These are phyloP conservation scores for Leucosporidium creatinivorum DNA, from an alignment of 768 basidiomycete species.

Conservation along the genomic window DNA sequence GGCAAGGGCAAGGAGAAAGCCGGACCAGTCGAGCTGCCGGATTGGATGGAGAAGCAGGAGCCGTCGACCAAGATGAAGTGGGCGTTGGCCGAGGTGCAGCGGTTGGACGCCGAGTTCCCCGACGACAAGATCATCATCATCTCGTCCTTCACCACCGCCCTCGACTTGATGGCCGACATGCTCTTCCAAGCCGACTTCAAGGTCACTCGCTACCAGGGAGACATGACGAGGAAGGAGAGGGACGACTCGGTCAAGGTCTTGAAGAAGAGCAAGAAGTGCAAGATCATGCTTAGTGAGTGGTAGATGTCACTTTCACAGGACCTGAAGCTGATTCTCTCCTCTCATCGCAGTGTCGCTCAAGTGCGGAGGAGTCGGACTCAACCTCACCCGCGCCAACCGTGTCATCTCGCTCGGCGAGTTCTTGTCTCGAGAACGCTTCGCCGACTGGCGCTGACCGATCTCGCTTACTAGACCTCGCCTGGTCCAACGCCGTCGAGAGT, in stretches of 20 bases:
- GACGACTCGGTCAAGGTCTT: slow-evolving; percentile 37
- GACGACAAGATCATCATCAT: slow-evolving; percentile 9
- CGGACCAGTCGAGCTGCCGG: background rate
- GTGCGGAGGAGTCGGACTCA: slow-evolving; percentile 42
- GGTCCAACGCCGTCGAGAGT: slow-evolving; percentile 41
- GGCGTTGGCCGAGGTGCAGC: slow-evolving; percentile 11
- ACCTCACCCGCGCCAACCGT: slow-evolving; percentile 52
- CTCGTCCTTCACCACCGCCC: slow-evolving; percentile 63
- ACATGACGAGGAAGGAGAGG: slow-evolving; percentile 39
- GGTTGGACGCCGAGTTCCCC: slow-evolving; percentile 6
- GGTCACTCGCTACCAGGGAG: slow-evolving; percentile 40
- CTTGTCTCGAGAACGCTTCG: slow-evolving; percentile 43
- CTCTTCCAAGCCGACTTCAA: slow-evolving; percentile 47
- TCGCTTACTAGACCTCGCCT: slow-evolving; percentile 41
- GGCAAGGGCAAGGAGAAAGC: slow-evolving; percentile 17
- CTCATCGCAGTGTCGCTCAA: slow-evolving; percentile 39
- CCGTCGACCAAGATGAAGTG: slow-evolving; percentile 25
- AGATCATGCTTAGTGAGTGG: slow-evolving; percentile 37
- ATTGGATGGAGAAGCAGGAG: slow-evolving; percentile 8
- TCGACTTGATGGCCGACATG: slow-evolving; percentile 57
- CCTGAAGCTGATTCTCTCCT: background rate
- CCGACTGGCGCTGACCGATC: background rate
- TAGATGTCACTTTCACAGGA: too few relatives aligned
- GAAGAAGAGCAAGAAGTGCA: slow-evolving; percentile 28
- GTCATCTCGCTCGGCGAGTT: slow-evolving; percentile 61